Percentiles rank a stretch among this genome's conserved stretches.
These are phyloP conservation scores for Saraca asoca DNA, from an alignment of 331 rosid species.

Conservation along the genomic window DNA sequence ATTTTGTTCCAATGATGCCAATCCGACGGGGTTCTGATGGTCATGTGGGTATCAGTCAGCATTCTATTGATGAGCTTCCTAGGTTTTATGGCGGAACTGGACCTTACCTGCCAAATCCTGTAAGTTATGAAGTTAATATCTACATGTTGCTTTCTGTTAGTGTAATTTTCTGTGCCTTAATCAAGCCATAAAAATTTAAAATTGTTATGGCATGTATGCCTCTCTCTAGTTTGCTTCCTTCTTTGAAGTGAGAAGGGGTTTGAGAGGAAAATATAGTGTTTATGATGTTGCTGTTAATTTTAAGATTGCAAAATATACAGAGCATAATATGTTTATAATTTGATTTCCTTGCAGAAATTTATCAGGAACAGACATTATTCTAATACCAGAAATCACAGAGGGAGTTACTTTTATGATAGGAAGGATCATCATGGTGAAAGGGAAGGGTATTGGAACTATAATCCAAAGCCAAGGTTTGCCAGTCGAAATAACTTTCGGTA, in stretches of 20 bases:
- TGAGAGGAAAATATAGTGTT: no score
- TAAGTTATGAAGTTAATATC: constrained; percentile 26
- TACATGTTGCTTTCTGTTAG: not conserved
- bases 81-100: constrained; percentile 35
- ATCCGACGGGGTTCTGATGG: constrained; percentile 39
- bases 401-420: constrained; percentile 54
- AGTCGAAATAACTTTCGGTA: constrained; percentile 49
- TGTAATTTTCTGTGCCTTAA: not conserved
- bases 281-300: no score
- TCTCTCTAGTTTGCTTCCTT: no score
- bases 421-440: constrained; percentile 56
- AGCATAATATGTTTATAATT: no score
- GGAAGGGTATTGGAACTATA: constrained; percentile 62
- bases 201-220: not conserved
- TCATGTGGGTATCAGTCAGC: constrained; percentile 28
- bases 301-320: no score
- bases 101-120: constrained; percentile 34
- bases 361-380: constrained; percentile 50
- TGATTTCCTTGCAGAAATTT: not conserved
- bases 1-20: constrained; percentile 50
- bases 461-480: constrained; percentile 50
- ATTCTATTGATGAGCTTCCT: constrained; percentile 8
- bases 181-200: constrained; percentile 1
- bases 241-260: no score
- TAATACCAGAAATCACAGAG: constrained; percentile 46